phyloP scores from a whole-genome alignment of 116 monocot species.

The Zostera marina region DNA sequence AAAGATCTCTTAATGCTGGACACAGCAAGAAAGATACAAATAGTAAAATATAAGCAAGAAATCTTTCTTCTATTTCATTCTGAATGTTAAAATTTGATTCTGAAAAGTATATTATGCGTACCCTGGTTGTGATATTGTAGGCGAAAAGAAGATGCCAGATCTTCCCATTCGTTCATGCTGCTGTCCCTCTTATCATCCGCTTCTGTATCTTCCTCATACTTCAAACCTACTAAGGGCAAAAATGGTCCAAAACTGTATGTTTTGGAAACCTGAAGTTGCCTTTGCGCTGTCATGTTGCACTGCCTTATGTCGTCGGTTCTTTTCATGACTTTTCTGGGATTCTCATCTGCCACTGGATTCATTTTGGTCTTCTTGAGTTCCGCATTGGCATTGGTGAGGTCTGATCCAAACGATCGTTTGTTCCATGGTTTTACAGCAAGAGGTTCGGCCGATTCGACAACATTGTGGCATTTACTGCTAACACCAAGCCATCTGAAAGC shows the following conservation, averaged over 20 bases:
- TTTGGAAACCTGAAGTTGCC: slow-evolving; percentile 31
- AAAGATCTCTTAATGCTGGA: slow-evolving; percentile 38
- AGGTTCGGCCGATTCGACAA: slow-evolving; percentile 20
- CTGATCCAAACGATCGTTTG: slow-evolving; percentile 75
- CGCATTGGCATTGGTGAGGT: slow-evolving; percentile 69
- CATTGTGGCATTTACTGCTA: slow-evolving; percentile 18
- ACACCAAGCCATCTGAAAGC: slow-evolving; percentile 84
- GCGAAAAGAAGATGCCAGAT: slow-evolving; percentile 26
- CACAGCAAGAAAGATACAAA: background rate
- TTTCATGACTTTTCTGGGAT: slow-evolving; percentile 10
- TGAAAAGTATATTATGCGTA: slow-evolving; percentile 3
- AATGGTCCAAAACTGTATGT: slow-evolving; percentile 68
- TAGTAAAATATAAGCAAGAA: background rate
- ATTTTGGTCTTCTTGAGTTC: slow-evolving; percentile 33
- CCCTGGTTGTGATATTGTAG: slow-evolving; percentile 65
- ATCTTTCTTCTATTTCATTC: too few relatives aligned
- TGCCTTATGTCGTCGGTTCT: slow-evolving; percentile 32
- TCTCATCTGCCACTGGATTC: slow-evolving; percentile 1
- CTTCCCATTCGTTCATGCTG: slow-evolving; percentile 28
- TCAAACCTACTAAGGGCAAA: slow-evolving; percentile 19
- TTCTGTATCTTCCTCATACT: slow-evolving; percentile 3
- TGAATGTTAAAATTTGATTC: too few relatives aligned
- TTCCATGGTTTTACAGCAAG: slow-evolving; percentile 11
- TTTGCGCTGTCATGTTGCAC: slow-evolving; percentile 52
- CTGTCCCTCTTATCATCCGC: slow-evolving; percentile 6